Percentiles rank a stretch among this genome's conserved stretches.
These are phyloP conservation scores for Tetrahymena elliotti DNA, from an alignment of 73 alveolate genomes.

Conservation along the genomic window DNA sequence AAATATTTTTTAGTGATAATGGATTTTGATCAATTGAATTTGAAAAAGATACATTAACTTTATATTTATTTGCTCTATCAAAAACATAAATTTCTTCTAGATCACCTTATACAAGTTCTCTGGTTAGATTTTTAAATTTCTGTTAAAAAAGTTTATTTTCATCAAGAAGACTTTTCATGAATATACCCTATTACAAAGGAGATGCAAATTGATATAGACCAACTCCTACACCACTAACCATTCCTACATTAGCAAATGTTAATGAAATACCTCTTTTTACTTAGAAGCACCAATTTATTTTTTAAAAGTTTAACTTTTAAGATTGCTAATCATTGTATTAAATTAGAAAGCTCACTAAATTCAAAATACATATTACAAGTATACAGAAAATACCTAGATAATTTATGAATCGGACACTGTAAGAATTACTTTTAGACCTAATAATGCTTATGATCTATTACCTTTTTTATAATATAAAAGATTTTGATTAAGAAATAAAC, in stretches of 20 bases:
- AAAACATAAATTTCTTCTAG: neutral
- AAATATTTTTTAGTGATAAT: neutral
- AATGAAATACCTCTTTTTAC: neutral
- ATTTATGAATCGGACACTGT: neutral
- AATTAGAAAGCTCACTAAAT: neutral
- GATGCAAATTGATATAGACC: neutral
- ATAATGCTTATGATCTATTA: neutral
- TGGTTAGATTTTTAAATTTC: neutral
- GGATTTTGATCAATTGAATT: neutral
- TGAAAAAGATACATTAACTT: neutral
- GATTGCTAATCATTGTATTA: neutral
- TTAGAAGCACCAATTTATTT: neutral
- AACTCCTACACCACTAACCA: neutral
- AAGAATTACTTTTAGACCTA: neutral
- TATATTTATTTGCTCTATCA: neutral
- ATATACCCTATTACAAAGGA: neutral
- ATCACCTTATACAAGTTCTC: neutral
- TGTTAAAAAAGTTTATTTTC: neutral
- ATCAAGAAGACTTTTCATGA: neutral
- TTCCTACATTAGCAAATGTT: neutral
- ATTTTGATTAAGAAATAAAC: neutral
- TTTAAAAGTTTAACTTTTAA: neutral
- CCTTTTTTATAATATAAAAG: neutral
- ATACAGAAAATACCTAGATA: neutral
- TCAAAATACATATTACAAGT: neutral